phyloP scores from a whole-genome alignment of 352 stramenopile species.

The Saprolegnia diclina region DNA sequence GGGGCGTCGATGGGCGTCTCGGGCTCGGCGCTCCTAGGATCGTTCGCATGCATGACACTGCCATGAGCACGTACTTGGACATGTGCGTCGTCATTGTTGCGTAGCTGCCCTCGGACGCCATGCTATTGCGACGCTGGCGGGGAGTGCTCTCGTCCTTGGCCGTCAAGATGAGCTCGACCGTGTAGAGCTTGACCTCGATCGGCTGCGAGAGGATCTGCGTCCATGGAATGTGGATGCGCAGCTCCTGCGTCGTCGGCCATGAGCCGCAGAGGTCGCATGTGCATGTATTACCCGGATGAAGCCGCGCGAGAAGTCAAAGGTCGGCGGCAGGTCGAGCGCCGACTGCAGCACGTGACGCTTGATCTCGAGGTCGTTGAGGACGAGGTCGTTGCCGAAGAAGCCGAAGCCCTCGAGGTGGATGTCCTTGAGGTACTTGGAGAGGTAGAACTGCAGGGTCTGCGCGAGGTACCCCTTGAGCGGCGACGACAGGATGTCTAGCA shows the following conservation, averaged over 20 bases:
- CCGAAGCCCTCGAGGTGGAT: slow-evolving; percentile 82
- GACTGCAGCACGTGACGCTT: slow-evolving; percentile 74
- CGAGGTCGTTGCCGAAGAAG: slow-evolving; percentile 77
- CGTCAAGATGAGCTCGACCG: slow-evolving; percentile 81
- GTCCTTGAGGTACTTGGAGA: slow-evolving; percentile 87
- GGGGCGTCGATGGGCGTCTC: slow-evolving; percentile 59
- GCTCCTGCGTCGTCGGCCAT: slow-evolving; percentile 42
- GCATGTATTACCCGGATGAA: slow-evolving; percentile 59
- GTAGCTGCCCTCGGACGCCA: slow-evolving; percentile 19
- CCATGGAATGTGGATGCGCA: slow-evolving; percentile 86
- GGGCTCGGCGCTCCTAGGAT: neutral
- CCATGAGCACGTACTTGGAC: slow-evolving; percentile 14
- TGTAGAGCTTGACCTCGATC: slow-evolving; percentile 86
- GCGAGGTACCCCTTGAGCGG: slow-evolving; percentile 80
- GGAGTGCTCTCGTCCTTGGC: slow-evolving; percentile 34
- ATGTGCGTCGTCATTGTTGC: slow-evolving; percentile 15
- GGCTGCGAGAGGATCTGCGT: slow-evolving; percentile 81
- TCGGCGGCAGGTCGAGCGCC: slow-evolving; percentile 69
- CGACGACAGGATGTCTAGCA: slow-evolving; percentile 83
- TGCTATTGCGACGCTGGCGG: slow-evolving; percentile 19
- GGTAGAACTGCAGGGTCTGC: slow-evolving; percentile 83
- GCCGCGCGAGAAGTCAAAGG: slow-evolving; percentile 79
- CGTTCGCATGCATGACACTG: neutral
- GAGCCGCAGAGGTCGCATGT: neutral
- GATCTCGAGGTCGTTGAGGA: slow-evolving; percentile 85